Evolutionary conservation across 495 filamentous ascomycete genomes (phyloP).

Genomic region (Pyronema omphalodes): DNA sequence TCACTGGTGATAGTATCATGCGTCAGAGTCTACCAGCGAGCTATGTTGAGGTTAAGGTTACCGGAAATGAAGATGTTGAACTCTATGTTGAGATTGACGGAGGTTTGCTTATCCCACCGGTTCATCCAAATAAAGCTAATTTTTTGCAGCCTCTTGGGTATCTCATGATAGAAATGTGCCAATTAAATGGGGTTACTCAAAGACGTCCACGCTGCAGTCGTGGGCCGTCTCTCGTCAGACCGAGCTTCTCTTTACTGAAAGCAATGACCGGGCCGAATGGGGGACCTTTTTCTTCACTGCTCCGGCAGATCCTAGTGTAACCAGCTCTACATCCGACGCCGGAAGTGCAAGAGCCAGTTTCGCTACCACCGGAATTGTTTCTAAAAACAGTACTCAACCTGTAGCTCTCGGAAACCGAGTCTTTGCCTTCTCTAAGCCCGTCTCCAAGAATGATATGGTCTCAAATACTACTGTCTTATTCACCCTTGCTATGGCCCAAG

Average conservation of each 20-base stretch:
- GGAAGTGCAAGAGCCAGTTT: conserved; percentile 51
- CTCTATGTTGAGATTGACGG: conserved; percentile 81
- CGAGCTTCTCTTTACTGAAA: conserved; percentile 58
- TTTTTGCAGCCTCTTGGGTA: neutral
- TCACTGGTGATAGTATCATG: conserved; percentile 80
- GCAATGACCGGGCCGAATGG: conserved; percentile 69
- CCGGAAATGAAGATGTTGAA: conserved; percentile 52
- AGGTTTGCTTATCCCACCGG: conserved; percentile 55
- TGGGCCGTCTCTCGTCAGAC: conserved; percentile 43
- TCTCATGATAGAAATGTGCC: too few species aligned
- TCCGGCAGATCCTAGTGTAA: conserved; percentile 34
- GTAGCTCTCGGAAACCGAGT: conserved; percentile 77
- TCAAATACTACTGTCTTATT: conserved; percentile 36
- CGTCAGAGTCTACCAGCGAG: conserved; percentile 80
- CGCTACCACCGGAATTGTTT: conserved; percentile 45
- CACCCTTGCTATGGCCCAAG: conserved; percentile 66
- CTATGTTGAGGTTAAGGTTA: conserved; percentile 59
- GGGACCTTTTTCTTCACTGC: conserved; percentile 62
- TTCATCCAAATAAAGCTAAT: conserved; percentile 5
- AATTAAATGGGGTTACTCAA: conserved; percentile 7
- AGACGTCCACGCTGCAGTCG: conserved; percentile 28
- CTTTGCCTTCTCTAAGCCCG: conserved; percentile 77
- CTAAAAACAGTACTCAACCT: conserved; percentile 43
- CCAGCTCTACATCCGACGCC: conserved; percentile 54
- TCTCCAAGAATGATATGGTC: conserved; percentile 31